Evolutionary conservation across 176 grass and related monocot species (phyloP), one percentile per base, ranked within the genome.

Genomic region (Avena atlantica): DNA sequence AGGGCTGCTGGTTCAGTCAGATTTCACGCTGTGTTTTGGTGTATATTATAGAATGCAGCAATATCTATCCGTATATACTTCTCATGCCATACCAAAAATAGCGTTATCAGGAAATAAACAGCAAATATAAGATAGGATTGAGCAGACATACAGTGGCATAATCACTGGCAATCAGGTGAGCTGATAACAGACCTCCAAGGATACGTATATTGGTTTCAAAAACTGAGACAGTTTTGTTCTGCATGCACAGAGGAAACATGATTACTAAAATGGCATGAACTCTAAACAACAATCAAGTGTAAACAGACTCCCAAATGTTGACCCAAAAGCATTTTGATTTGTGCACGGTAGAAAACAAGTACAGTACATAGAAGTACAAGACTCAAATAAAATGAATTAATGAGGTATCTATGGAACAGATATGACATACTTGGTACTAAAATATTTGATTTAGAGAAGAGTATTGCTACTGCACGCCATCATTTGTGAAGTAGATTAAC

Each of bases 191-290:
- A 53, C 96, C 96, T 14, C 96, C 96, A 55, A 98, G 93, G 80
- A 98, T 92, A 63, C 96, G 91, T 69, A 98, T 98, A 63, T 94
- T 98, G 76, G 96, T 98, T 88, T 98, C 96, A 78, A 98, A 98
- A 76, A 98, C 91, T 53, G 96, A 98, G 75, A 98, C 96, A 17
- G 96, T 98, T 94, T 98, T 98, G 74, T 95, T 93, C 96, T 98
- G 88, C 83, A 85, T 76, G 68, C 45, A 42, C 40, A 76, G 48
- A 65, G 24, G 9, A 80, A 82, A 91, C 70, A 91, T 86, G 52
- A 82, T 71, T 82, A 73, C 57, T 56, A 27, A 72, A 80, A 59
- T 66, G 65, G 27, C 40, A 84, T 45, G 64, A 56, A 67, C n/a
- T 50, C 20, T 45, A 53, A 86, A 72, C 63, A 85, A 66, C 75